Evolutionary conservation across 2,329 filamentous ascomycete species (phyloP).

Genomic region (Alternaria consortialis): DNA sequence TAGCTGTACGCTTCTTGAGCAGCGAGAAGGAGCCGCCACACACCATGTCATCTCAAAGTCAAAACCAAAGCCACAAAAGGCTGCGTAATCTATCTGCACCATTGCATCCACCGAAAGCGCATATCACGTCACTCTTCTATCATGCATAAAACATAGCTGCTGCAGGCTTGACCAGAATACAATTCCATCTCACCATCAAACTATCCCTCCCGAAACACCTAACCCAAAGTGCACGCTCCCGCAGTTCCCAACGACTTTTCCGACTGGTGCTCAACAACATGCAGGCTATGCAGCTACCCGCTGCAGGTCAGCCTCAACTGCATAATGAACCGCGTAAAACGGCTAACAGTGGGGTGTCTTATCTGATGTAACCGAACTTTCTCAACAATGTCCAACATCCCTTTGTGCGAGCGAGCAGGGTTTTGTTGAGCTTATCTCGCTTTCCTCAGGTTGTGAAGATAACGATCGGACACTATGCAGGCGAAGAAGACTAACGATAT

Average conservation of each 20-base stretch:
- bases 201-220: neutral
- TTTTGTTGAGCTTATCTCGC: conserved; percentile 13
- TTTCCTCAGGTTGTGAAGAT: neutral
- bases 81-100: neutral
- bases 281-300: conserved; percentile 14
- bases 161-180: neutral
- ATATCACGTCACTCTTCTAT: neutral
- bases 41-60: neutral
- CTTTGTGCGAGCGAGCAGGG: neutral
- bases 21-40: neutral
- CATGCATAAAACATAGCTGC: no score
- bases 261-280: neutral
- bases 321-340: neutral
- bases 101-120: neutral
- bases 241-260: neutral
- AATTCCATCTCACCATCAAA: neutral
- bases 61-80: neutral
- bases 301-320: conserved; percentile 14
- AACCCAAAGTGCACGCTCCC: neutral
- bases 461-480: neutral
- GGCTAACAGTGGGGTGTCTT: neutral
- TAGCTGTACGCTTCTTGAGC: neutral
- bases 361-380: neutral
- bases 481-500: neutral
- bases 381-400: neutral